These are phyloP conservation scores for Boletellus sp. DNA, from an alignment of 1,284 basidiomycete genomes.

Conservation along the genomic window DNA sequence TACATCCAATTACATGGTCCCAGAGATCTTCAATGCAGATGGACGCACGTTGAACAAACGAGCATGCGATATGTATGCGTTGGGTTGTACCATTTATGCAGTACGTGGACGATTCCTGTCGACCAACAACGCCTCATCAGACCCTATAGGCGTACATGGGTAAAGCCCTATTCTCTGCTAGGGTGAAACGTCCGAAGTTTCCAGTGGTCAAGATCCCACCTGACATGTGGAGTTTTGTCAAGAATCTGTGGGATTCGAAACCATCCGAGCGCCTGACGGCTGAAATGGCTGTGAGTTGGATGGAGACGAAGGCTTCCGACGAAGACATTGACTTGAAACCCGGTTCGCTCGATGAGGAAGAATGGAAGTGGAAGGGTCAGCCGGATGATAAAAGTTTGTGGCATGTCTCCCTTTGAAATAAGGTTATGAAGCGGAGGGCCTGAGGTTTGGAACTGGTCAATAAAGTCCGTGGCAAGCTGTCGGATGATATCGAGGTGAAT, in stretches of 20 bases:
- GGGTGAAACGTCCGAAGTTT: constrained; percentile 14
- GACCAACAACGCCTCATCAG: neutral
- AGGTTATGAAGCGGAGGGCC: too few relatives aligned
- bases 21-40: constrained; percentile 18
- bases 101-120: constrained; percentile 12
- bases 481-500: too few relatives aligned
- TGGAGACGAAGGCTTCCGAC: constrained; percentile 11
- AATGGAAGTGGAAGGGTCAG: constrained; percentile 19
- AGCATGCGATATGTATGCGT: constrained; percentile 28
- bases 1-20: constrained; percentile 23
- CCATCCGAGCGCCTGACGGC: constrained; percentile 23
- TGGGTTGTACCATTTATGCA: constrained; percentile 30
- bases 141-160: constrained; percentile 17
- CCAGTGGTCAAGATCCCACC: constrained; percentile 11
- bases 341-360: constrained; percentile 13
- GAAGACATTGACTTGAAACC: constrained; percentile 8
- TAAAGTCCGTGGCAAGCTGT: too few relatives aligned
- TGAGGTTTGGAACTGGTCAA: too few relatives aligned
- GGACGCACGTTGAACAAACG: constrained; percentile 23
- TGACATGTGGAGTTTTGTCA: constrained; percentile 29
- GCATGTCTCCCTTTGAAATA: constrained; percentile 8
- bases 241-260: constrained; percentile 20
- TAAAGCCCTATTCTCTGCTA: constrained; percentile 6
- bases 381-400: constrained; percentile 11
- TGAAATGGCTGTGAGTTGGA: constrained; percentile 16